Evolutionary conservation across 1,139 yeast genomes (phyloP), one percentile per base, ranked within the genome.

Genomic region (Magnusiomyces paraingens): DNA sequence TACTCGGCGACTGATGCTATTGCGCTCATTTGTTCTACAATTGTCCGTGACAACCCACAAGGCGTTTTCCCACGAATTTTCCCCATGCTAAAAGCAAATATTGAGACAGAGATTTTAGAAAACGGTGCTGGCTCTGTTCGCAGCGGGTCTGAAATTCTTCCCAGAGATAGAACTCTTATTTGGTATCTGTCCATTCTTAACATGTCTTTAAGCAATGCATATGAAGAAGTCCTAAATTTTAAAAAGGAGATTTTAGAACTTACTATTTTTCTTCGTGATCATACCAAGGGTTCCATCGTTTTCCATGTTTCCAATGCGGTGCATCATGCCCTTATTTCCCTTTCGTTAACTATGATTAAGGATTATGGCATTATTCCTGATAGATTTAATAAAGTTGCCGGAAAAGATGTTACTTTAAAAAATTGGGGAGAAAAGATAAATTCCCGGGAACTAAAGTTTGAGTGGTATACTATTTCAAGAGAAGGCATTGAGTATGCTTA

Each of bases 101-200:
- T 91, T 39, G 74, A 75, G 50, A 82, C 79, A 32, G 96, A 93
- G 64, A 76, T 93, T 21, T 75, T 74, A n/a, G 91, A 85, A 62
- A 87, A 91, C 60, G 87, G 84, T 10, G 97, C 98, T 0, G 98
- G 97, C 1, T 73, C 80, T 0, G 73, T 84, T 0, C 78, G 96
- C 64, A 80, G 83, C 18, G 84, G 86, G 0, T 75, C 79, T 2
- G 90, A 84, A 48, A 75, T 86, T 36, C 75, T 83, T 22, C 89
- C 89, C 14, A 76, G 91, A 51, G 99, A 93, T 67, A 84, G 86
- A 48, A 80, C 84, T 12, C 72, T 93, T 15, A 81, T 82, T 44
- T 83, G 96, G 83, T 81, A 86, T 64, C 68, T 89, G 49, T 77
- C 83, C 1, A 80, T 90, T 2, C 70, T 91, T 50, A 83, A 84